A percentile compares a stretch with the other conserved stretches of the same genome.
These are phyloP conservation scores for Stentor coeruleus DNA, from an alignment of 73 alveolate species.

Conservation along the genomic window DNA sequence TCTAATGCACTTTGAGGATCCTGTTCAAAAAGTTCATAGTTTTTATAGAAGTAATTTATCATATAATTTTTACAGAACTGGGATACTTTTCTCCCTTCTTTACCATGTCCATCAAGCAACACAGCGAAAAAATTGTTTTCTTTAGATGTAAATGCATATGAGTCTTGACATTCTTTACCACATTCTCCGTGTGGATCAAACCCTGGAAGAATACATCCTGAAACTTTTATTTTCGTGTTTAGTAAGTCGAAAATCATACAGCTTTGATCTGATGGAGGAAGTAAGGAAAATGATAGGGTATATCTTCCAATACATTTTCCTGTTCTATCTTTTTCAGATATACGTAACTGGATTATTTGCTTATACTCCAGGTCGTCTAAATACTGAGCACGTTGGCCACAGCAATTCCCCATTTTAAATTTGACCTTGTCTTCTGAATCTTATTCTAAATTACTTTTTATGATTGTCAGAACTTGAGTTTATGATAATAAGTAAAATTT, in stretches of 20 bases:
- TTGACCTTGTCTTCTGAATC: too few relatives aligned
- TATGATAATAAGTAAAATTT: too few relatives aligned
- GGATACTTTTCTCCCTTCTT: conserved; percentile 6
- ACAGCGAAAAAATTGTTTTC: not conserved
- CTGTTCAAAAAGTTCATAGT: not conserved
- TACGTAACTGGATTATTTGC: too few relatives aligned
- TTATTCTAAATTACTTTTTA: too few relatives aligned
- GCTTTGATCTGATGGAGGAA: not conserved
- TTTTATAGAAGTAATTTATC: not conserved
- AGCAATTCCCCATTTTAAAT: too few relatives aligned
- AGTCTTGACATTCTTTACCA: conserved; percentile 22
- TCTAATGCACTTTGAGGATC: not conserved
- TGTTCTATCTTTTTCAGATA: too few relatives aligned
- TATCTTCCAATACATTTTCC: too few relatives aligned
- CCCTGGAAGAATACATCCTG: conserved; percentile 31
- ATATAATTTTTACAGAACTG: not conserved
- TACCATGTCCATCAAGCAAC: conserved; percentile 27
- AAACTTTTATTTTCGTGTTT: not conserved
- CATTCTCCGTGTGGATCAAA: conserved; percentile 25
- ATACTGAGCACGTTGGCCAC: too few relatives aligned
- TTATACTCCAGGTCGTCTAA: too few relatives aligned
- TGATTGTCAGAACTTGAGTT: too few relatives aligned
- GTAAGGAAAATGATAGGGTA: not conserved
- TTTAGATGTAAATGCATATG: not conserved
- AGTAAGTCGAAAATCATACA: not conserved